Conservation (phyloP, 164 flowering plant species). For the Kalanchoe fedtschenkoi region DNA sequence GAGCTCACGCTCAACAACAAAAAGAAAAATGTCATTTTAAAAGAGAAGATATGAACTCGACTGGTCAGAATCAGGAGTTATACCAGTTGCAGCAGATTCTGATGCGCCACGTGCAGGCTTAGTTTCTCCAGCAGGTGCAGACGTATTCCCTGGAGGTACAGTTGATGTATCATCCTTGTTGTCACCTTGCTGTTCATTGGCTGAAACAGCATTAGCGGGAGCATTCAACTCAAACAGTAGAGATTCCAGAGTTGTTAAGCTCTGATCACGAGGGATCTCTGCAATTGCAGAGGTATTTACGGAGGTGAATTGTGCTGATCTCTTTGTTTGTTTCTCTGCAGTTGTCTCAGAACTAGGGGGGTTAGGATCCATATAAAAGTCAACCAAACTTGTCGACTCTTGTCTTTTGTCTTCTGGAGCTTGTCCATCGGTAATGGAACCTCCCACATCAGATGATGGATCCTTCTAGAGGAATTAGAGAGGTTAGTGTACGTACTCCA, state of each 20-base stretch:
- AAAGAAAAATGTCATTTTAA: background rate
- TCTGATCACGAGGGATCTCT: slow-evolving; percentile 10
- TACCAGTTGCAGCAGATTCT: background rate
- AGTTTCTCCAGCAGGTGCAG: slow-evolving; percentile 10
- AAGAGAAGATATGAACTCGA: slow-evolving; percentile 5
- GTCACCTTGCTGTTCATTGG: background rate
- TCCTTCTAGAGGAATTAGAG: background rate
- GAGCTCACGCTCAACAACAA: slow-evolving; percentile 3
- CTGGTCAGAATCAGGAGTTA: slow-evolving; percentile 2
- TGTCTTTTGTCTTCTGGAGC: slow-evolving; percentile 11
- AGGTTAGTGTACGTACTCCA: background rate
- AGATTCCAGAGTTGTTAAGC: slow-evolving; percentile 26
- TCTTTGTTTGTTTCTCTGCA: slow-evolving; percentile 10
- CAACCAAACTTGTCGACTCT: slow-evolving; percentile 22
- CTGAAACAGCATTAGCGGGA: slow-evolving; percentile 12
- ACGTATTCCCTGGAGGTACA: background rate
- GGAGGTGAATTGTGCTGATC: slow-evolving; percentile 9
- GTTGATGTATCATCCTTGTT: background rate
- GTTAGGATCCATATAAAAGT: slow-evolving; percentile 17
- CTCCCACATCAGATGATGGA: background rate
- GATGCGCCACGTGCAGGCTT: background rate
- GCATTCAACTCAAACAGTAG: slow-evolving; percentile 24
- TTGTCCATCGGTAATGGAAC: background rate
- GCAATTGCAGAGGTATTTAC: slow-evolving; percentile 11
- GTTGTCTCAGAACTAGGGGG: slow-evolving; percentile 14